phyloP scores from a whole-genome alignment of 2,329 filamentous ascomycete species.

The Colletotrichum kahawae region DNA sequence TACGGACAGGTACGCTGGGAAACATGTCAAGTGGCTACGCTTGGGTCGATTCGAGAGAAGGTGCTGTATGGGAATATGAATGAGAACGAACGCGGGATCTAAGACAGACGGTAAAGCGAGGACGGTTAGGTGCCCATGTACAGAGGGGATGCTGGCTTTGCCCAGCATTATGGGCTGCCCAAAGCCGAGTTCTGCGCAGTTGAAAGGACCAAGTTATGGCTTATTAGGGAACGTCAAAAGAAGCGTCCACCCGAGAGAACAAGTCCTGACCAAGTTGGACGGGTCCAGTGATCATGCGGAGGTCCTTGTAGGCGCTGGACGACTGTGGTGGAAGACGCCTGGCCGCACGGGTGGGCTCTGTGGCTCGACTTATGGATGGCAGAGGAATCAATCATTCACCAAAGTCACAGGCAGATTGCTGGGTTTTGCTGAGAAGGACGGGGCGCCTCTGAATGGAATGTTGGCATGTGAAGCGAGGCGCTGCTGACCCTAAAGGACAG shows the following conservation, averaged over 20 bases:
- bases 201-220: background rate
- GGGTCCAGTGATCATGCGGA: background rate
- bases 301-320: background rate
- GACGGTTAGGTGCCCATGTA: background rate
- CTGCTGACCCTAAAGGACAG: background rate
- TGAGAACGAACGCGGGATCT: background rate
- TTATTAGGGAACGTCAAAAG: background rate
- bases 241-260: background rate
- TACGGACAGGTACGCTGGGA: background rate
- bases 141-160: background rate
- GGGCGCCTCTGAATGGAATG: background rate
- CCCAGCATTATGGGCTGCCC: background rate
- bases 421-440: background rate
- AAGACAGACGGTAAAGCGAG: background rate
- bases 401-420: background rate
- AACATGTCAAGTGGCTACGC: background rate
- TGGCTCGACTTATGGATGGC: background rate
- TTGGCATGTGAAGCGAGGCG: background rate
- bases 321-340: background rate
- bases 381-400: background rate
- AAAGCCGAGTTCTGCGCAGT: background rate
- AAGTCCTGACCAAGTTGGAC: background rate
- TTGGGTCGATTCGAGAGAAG: background rate
- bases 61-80: background rate
- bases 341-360: background rate